A percentile compares a stretch with the other conserved stretches of the same genome.
phyloP scores from a whole-genome alignment of 2,329 filamentous ascomycete genomes.

The Ophiocordyceps robertsii region DNA sequence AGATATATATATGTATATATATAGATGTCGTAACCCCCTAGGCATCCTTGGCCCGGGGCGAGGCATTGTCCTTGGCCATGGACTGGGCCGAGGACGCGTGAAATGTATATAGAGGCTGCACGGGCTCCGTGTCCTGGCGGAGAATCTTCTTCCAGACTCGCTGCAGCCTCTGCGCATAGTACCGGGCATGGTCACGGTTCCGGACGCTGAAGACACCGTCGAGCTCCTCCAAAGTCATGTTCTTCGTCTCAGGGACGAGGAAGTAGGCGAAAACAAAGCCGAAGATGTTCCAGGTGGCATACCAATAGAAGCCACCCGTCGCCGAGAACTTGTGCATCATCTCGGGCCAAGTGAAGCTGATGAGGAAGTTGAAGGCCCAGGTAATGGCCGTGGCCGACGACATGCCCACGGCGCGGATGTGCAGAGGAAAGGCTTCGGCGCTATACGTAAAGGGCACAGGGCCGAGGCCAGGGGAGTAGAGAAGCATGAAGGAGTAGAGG shows the following conservation, averaged over 20 bases:
- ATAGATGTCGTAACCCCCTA: too few relatives aligned
- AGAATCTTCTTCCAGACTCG: slow-evolving; percentile 13
- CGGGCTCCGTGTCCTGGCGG: slow-evolving; percentile 13
- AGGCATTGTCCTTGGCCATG: too few relatives aligned
- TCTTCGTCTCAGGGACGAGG: slow-evolving; percentile 21
- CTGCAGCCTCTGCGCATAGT: slow-evolving; percentile 13
- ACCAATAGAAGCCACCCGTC: slow-evolving; percentile 24
- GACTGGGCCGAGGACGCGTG: too few relatives aligned
- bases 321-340: slow-evolving; percentile 10
- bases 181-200: slow-evolving; percentile 16
- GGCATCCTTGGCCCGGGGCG: too few relatives aligned
- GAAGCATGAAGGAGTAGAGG: slow-evolving; percentile 25
- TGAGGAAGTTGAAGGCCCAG: slow-evolving; percentile 26
- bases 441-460: slow-evolving; percentile 48
- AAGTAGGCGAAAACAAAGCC: slow-evolving; percentile 20
- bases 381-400: slow-evolving; percentile 27
- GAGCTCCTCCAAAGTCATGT: slow-evolving; percentile 19
- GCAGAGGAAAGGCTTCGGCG: slow-evolving; percentile 43
- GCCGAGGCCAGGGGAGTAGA: slow-evolving; percentile 37
- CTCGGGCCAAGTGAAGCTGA: slow-evolving; percentile 19
- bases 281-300: slow-evolving; percentile 22
- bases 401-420: slow-evolving; percentile 43
- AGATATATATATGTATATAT: too few relatives aligned
- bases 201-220: slow-evolving; percentile 18
- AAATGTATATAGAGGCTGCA: slow-evolving; percentile 15